Evolutionary conservation across 805 yeast species (phyloP), one percentile per base, ranked within the genome.

Genomic region (Komagataella pseudopastoris): DNA sequence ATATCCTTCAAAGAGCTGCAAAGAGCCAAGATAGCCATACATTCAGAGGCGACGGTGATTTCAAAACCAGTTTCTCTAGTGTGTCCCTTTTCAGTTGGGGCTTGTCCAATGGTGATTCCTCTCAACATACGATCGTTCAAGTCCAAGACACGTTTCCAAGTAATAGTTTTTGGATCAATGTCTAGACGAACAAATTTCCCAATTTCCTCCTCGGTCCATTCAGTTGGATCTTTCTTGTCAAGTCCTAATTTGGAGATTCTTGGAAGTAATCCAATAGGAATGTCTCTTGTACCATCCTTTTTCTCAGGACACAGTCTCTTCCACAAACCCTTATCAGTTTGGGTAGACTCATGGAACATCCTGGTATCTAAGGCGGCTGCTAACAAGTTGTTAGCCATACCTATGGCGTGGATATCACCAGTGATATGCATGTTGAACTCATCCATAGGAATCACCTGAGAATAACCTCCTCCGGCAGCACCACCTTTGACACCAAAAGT

Each of bases 401-500:
- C 81, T 54, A 91, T 89, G 48, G 98, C 98, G 69, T 91, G 98
- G 58, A 91, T 91, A 66, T 91, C 99, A 64, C 98, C 98, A 50
- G 98, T 91, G 58, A 91, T 75, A 66, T 91, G 98, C 87, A 93
- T 80, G 72, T 93, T 91, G 75, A 91, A 91, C 70, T 91, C 97
- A 68, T 91, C 99, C 97, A 91, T 91, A 50, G 98, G 98, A 60
- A 91, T 90, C 48, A 91, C 98, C 71, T 91, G 98, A 2, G 98
- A 78, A 68, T 89, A 91, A 49, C 98, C 98, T 64, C 98, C 99
- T 60, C 99, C 99, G 17, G 98, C 98, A 53, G 99, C 99, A 68
- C 98, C 98, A 63, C 99, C 99, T 71, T 91, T 91, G 60, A 91
- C 89, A 67, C 99, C 99, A 61, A 91, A 91, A 17, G 98, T 91